phyloP scores from a whole-genome alignment of 345 rosid species.

The Theobroma cacao region DNA sequence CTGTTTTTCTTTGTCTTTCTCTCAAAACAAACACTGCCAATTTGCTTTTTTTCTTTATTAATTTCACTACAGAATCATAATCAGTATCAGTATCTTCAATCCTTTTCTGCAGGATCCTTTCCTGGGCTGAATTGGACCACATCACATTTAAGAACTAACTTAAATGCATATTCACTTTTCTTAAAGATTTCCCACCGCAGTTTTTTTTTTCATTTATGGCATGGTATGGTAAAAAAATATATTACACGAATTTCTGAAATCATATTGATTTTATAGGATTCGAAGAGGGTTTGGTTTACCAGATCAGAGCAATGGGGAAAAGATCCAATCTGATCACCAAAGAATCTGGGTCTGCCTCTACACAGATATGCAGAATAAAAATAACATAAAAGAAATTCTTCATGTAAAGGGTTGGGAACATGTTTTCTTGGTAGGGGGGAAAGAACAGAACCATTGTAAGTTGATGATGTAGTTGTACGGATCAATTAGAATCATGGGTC shows the following conservation, averaged over 20 bases:
- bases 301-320: background rate
- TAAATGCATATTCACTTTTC: background rate
- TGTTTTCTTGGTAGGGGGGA: background rate
- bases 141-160: background rate
- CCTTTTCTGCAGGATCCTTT: conserved; percentile 7
- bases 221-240: background rate
- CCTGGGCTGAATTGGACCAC: background rate
- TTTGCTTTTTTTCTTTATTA: background rate
- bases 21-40: background rate
- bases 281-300: background rate
- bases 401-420: background rate
- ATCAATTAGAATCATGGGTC: background rate
- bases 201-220: background rate
- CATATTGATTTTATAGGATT: background rate
- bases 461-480: background rate
- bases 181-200: background rate
- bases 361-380: background rate
- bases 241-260: too few species aligned
- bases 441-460: background rate
- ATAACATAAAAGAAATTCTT: too few species aligned
- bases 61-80: background rate
- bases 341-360: background rate
- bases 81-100: background rate
- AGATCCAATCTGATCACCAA: background rate
- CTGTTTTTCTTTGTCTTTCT: background rate